Percentiles rank a stretch among this genome's conserved stretches.
Evolutionary conservation across 2,329 filamentous ascomycete genomes (phyloP).

Genomic region (Capronia epimyces): DNA sequence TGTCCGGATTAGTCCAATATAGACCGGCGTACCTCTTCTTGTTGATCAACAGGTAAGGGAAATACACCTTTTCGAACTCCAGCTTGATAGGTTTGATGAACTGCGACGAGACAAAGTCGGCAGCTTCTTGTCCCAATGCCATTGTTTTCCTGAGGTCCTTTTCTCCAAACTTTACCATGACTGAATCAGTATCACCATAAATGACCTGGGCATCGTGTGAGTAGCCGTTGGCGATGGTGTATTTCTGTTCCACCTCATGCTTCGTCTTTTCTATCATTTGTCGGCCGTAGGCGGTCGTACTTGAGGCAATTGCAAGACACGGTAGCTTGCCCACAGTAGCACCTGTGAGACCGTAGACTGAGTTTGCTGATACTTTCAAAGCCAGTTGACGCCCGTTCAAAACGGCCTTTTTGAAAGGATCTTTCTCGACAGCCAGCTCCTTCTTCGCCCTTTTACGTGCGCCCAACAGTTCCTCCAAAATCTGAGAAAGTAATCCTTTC

Average conservation of each 20-base stretch:
- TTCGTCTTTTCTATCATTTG: conserved; percentile 99
- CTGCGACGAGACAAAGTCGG: conserved; percentile 79
- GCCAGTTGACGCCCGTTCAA: conserved; percentile 95
- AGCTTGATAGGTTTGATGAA: conserved; percentile 97
- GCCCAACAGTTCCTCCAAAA: conserved; percentile 85
- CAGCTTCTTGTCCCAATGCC: conserved; percentile 91
- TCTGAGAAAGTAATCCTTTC: conserved; percentile 88
- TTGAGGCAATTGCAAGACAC: conserved; percentile 90
- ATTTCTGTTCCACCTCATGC: conserved; percentile 83
- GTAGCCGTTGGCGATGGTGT: conserved; percentile 91
- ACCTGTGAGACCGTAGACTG: conserved; percentile 93
- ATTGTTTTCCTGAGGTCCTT: conserved; percentile 81
- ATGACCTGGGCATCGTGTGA: conserved; percentile 92
- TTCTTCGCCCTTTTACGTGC: conserved; percentile 93
- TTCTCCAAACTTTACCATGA: conserved; percentile 98
- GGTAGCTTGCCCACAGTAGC: conserved; percentile 94
- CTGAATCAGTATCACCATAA: conserved; percentile 97
- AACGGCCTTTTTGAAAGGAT: conserved; percentile 96
- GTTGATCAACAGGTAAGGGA: conserved; percentile 96
- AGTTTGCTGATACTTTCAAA: conserved; percentile 94
- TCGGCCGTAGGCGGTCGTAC: conserved; percentile 92
- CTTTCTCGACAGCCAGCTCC: conserved; percentile 80
- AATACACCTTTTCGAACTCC: conserved; percentile 99
- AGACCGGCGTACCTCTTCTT: conserved; percentile 99
- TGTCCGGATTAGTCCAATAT: conserved; percentile 90